Evolutionary conservation across 1,284 basidiomycete species (phyloP), one percentile per base, ranked within the genome.

Genomic region (Fomitopsis pinicola): DNA sequence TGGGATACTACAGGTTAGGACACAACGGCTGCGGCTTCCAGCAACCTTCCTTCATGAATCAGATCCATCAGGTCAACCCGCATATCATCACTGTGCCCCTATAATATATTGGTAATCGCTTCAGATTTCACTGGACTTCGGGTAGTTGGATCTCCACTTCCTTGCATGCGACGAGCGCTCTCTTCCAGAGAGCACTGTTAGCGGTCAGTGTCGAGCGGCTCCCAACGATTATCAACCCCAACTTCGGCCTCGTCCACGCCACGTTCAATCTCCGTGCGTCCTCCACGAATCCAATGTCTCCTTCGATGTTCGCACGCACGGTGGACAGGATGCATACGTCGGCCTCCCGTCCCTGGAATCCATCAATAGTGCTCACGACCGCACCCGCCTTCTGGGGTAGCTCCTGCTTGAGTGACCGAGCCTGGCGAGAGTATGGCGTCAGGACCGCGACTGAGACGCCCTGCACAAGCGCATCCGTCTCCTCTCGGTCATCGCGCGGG

Each of bases 291-390:
- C 89, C 89, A 63, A 88, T 85, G 62, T 84, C 84, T 6, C 77
- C 77, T 40, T 76, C 75, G 14, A 66, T 75, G 66, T 91, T 89
- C 63, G 82, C 84, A 10, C 89, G 80, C 14, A 92, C 89, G 2
- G 86, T 85, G 0, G 86, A 86, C 66, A 91, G 88, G 48, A 92
- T 78, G 62, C 92, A 81, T 38, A 89, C 78, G 57, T 87, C 85
- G 68, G 85, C 86, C 69, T 92, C 90, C 40, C 89, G 77, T 2
- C 91, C 89, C 69, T 92, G 89, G 70, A 91, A 92, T 0, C 86
- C 85, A 66, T 91, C 88, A 60, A 91, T 82, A 0, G 88, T 90
- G 58, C 81, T 83, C 48, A 79, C 79, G 15, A 62, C 61, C 3
- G 60, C 63, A 19, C 79, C 74, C 57, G 33, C 36, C 17, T 30